Conservation (phyloP, 805 yeast genomes). For the Kuraishia cidri region DNA sequence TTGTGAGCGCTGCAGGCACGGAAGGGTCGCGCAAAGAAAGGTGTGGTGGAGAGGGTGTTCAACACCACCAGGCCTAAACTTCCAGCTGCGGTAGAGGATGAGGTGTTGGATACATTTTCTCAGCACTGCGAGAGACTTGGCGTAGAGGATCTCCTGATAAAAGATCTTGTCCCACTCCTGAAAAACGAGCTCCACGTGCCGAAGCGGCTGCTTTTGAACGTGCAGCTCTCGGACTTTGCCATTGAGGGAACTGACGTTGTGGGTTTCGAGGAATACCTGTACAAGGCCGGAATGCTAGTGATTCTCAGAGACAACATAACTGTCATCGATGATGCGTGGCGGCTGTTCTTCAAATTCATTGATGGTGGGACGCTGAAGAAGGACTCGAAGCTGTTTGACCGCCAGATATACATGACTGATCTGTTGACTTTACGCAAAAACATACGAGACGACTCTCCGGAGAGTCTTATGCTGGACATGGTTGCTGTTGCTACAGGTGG, state of each 20-base stretch:
- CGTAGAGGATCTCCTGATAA: slow-evolving; percentile 25
- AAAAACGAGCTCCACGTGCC: slow-evolving; percentile 19
- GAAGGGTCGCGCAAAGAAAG: no score
- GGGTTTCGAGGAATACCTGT: slow-evolving; percentile 36
- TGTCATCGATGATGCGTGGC: slow-evolving; percentile 31
- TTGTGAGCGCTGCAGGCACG: no score
- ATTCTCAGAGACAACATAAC: slow-evolving; percentile 26
- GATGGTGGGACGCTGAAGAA: slow-evolving; percentile 5
- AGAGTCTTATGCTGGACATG: slow-evolving; percentile 32
- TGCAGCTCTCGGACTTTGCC: slow-evolving; percentile 18
- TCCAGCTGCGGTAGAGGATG: slow-evolving; percentile 34
- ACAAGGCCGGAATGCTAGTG: slow-evolving; percentile 29
- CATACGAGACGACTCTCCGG: slow-evolving; percentile 21
- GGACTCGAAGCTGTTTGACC: slow-evolving; percentile 11
- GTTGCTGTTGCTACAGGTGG: slow-evolving; percentile 31
- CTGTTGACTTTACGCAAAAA: slow-evolving; percentile 20
- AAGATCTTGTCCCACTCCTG: slow-evolving; percentile 19
- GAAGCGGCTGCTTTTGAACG: slow-evolving; percentile 16
- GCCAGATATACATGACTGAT: slow-evolving; percentile 25
- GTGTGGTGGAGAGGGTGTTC: no score
- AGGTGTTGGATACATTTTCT: slow-evolving; percentile 31
- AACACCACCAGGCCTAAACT: slow-evolving; percentile 17
- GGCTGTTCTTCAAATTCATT: slow-evolving; percentile 14
- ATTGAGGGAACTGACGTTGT: slow-evolving; percentile 32
- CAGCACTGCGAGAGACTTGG: slow-evolving; percentile 23